Base-by-base conservation (phyloP, 2,329 filamentous ascomycete genomes). In the Hypoxylon sp. region DNA sequence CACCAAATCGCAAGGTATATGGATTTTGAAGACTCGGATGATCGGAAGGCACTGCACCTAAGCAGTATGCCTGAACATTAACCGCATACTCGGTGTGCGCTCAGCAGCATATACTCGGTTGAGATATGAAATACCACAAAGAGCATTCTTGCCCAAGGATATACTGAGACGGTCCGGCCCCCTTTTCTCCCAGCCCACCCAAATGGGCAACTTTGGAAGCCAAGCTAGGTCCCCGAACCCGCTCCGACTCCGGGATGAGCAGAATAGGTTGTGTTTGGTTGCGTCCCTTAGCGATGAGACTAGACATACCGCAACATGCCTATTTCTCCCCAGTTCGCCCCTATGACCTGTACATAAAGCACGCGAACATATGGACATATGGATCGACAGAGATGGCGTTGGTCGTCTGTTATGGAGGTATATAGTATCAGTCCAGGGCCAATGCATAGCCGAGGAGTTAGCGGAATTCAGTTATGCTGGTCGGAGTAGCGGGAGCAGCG, bases 401-500 rank as follows among this genome's bases (percentile, higher is more conserved):
- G 43, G 59, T 43, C 27, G 58, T 54, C 31, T 29, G 52, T 52
- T 51, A 46, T 56, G 68, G 62, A 59, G 66, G 49, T 51, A 67
- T 68, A 68, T 57, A 51, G 31, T 67, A 67, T 67, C 61, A 55
- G 15, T 60, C 58, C 41, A 35, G 49, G 59, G 62, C 62, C 54
- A 60, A 59, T 69, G 66, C 69, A 70, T 67, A 69, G 60, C 60
- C 58, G 27, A 48, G 17, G 62, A 60, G 60, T 64, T 70, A 60
- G 56, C 59, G 33, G 50, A 62, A 20, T 45, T 40, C 37, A 43
- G 43, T 41, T 26, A 48, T 31, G 48, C 20, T 20, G 37, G 48
- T 60, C 33, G 33, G 49, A 29, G 58, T 48, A 55, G 46, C 45
- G 31, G 35, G 43, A 26, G 18, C n/a, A 38, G 48, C 41, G 37